phyloP scores from a whole-genome alignment of 441 rosid genomes.

The Codiaeum variegatum region DNA sequence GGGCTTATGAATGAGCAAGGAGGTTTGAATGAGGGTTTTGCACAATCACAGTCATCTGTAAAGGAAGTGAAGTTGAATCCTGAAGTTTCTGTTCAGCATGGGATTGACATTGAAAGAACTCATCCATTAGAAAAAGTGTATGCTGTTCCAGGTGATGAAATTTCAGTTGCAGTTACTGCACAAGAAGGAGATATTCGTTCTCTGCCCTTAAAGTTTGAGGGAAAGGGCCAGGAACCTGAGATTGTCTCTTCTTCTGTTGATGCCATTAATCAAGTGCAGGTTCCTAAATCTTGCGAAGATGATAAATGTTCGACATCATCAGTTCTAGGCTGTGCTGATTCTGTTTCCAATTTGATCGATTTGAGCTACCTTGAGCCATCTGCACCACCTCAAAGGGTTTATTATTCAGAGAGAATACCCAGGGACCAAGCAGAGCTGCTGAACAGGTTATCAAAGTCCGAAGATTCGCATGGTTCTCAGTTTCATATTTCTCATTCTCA shows the following conservation, averaged over 20 bases:
- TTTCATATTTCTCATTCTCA: slow-evolving; percentile 52
- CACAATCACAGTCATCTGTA: slow-evolving; percentile 34
- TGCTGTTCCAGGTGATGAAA: slow-evolving; percentile 43
- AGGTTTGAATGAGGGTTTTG: slow-evolving; percentile 35
- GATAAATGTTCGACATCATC: slow-evolving; percentile 37
- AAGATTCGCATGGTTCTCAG: slow-evolving; percentile 77
- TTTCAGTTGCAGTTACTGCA: slow-evolving; percentile 31
- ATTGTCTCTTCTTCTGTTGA: slow-evolving; percentile 37
- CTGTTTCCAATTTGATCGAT: slow-evolving; percentile 49
- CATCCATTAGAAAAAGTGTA: slow-evolving; percentile 28
- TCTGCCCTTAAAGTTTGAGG: slow-evolving; percentile 36
- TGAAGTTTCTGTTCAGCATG: slow-evolving; percentile 40
- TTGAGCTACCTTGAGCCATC: slow-evolving; percentile 47
- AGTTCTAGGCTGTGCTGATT: slow-evolving; percentile 39
- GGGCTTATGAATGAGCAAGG: slow-evolving; percentile 42
- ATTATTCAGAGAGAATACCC: slow-evolving; percentile 72
- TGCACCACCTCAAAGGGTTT: slow-evolving; percentile 49
- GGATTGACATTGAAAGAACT: slow-evolving; percentile 31
- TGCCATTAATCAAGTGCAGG: slow-evolving; percentile 36
- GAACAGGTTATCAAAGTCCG: slow-evolving; percentile 72
- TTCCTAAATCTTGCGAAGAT: slow-evolving; percentile 40
- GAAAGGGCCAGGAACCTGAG: slow-evolving; percentile 33
- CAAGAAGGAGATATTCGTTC: slow-evolving; percentile 33
- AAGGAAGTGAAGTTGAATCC: slow-evolving; percentile 39
- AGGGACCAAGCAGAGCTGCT: slow-evolving; percentile 59